Evolutionary conservation across 108 stramenopile genomes (phyloP).

Genomic region (Cyclostephanos tholiformis): DNA sequence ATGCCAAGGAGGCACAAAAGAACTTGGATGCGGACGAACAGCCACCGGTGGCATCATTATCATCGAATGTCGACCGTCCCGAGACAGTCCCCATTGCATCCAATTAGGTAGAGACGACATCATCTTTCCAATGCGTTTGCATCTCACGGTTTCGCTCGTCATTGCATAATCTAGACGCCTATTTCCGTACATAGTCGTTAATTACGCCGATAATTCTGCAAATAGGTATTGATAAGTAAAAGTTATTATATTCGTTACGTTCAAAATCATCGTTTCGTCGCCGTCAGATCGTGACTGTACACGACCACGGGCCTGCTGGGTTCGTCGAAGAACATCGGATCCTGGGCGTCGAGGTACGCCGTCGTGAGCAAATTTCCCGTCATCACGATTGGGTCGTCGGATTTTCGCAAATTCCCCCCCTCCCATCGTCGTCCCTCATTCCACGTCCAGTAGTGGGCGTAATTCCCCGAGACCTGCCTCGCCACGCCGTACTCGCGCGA

Average conservation of each 20-base stretch:
- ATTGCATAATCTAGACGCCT: not conserved
- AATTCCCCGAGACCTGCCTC: conserved; percentile 73
- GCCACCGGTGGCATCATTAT: not conserved
- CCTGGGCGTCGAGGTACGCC: conserved; percentile 80
- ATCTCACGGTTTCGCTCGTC: not conserved
- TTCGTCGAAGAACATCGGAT: conserved; percentile 82
- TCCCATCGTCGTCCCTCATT: not conserved
- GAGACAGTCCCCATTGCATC: not conserved
- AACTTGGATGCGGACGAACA: conserved; percentile 12
- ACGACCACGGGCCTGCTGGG: conserved; percentile 79
- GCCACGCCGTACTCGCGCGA: conserved; percentile 76
- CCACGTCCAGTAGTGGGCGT: conserved; percentile 86
- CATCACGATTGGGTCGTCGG: conserved; percentile 19
- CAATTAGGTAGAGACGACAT: not conserved
- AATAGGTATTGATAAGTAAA: too few relatives aligned
- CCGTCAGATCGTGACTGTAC: conserved; percentile 69
- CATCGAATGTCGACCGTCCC: not conserved
- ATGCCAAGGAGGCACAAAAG: conserved; percentile 13
- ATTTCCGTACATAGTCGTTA: too few relatives aligned
- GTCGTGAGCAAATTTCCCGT: conserved; percentile 79
- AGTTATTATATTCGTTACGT: not conserved
- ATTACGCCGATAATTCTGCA: too few relatives aligned
- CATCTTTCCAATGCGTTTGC: not conserved
- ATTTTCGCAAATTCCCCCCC: not conserved
- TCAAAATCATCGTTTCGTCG: not conserved